Conservation (phyloP, 176 grass and related monocot genomes). For the Rhynchospora breviuscula region DNA sequence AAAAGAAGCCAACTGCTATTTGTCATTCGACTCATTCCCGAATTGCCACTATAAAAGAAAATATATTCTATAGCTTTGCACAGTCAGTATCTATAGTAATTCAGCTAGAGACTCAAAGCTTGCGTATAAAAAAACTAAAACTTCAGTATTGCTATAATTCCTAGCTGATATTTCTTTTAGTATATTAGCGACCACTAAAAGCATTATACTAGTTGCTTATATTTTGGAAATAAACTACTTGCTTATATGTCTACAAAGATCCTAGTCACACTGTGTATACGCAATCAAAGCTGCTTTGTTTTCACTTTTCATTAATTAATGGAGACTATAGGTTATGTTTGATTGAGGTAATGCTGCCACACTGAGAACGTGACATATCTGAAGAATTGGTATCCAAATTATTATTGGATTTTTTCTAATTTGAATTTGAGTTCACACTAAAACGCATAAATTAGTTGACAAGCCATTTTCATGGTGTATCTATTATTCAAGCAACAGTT, state of each 20-base stretch:
- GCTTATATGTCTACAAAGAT: neutral
- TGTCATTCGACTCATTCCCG: neutral
- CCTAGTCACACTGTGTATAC: neutral
- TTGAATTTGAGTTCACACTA: neutral
- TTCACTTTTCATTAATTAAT: neutral
- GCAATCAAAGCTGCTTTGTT: neutral
- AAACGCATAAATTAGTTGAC: neutral
- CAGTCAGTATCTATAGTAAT: neutral
- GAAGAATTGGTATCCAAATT: slow-evolving; percentile 12
- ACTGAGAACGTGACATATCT: neutral
- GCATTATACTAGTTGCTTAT: neutral
- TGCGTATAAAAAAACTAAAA: neutral
- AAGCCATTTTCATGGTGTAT: neutral
- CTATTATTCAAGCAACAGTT: neutral
- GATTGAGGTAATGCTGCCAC: neutral
- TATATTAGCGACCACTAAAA: neutral
- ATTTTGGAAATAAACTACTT: too few relatives aligned
- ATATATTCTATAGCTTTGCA: neutral
- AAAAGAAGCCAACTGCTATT: slow-evolving; percentile 13
- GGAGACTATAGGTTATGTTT: neutral
- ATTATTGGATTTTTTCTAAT: slow-evolving; percentile 1
- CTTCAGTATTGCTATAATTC: neutral
- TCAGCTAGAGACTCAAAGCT: neutral
- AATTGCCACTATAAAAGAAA: neutral
- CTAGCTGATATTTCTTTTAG: neutral